phyloP scores from a whole-genome alignment of 768 basidiomycete species.

The Lactarius deliciosus region DNA sequence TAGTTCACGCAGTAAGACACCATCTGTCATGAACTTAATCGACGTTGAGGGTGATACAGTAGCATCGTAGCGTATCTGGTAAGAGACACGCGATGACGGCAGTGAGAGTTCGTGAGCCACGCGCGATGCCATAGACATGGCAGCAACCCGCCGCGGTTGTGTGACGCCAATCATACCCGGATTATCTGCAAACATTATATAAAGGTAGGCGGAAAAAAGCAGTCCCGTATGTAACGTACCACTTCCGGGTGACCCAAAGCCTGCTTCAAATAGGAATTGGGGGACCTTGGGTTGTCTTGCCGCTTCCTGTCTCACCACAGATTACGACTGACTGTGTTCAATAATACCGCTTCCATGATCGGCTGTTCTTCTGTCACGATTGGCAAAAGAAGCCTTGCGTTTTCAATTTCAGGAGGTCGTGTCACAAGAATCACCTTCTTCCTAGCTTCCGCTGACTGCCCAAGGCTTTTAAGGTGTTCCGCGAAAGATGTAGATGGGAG shows the following conservation, averaged over 20 bases:
- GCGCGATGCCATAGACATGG: conserved; percentile 92
- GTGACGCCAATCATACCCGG: conserved; percentile 98
- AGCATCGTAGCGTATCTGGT: conserved; percentile 97
- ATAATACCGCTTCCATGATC: conserved; percentile 87
- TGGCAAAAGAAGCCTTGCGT: conserved; percentile 75
- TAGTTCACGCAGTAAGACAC: conserved; percentile 90
- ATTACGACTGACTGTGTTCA: conserved; percentile 87
- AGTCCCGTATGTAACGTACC: conserved; percentile 48
- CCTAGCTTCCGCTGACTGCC: conserved; percentile 22
- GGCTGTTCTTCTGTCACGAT: conserved; percentile 92
- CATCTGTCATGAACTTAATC: conserved; percentile 99
- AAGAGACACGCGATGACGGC: conserved; percentile 78
- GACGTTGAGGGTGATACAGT: conserved; percentile 86
- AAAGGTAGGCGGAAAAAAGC: neutral
- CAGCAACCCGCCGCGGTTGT: conserved; percentile 95
- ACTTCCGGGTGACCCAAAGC: conserved; percentile 81
- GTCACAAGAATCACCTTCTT: conserved; percentile 52
- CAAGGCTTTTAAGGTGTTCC: conserved; percentile 41
- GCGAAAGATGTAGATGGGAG: conserved; percentile 69
- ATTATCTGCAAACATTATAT: conserved; percentile 58
- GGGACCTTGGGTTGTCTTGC: conserved; percentile 98
- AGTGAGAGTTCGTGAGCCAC: conserved; percentile 93
- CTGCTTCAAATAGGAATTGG: conserved; percentile 97
- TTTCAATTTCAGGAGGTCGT: conserved; percentile 70
- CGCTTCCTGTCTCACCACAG: conserved; percentile 95